These are phyloP conservation scores for Dioscorea dumetorum DNA, from an alignment of 106 monocot species.

Conservation along the genomic window DNA sequence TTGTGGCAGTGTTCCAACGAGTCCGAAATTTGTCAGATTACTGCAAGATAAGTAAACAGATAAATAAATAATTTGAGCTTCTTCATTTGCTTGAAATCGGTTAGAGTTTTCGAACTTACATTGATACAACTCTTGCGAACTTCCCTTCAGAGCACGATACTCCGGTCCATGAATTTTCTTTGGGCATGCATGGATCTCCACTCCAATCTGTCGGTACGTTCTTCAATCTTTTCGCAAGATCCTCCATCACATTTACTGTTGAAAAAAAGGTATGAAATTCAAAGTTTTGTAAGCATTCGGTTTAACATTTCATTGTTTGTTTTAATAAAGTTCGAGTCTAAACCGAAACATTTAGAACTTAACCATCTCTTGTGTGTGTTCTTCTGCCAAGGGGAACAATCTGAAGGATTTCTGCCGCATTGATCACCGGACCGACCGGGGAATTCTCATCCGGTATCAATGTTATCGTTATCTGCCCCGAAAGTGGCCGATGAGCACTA, in stretches of 20 bases:
- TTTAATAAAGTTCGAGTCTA: no score
- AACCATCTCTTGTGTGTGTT: constrained; percentile 65
- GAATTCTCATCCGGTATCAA: constrained; percentile 52
- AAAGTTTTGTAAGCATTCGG: neutral
- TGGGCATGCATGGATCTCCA: constrained; percentile 69
- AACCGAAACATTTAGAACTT: neutral
- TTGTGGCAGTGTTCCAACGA: constrained; percentile 39
- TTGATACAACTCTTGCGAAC: constrained; percentile 31
- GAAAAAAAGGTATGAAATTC: neutral
- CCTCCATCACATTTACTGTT: constrained; percentile 57
- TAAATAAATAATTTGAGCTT: neutral
- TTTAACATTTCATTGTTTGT: no score
- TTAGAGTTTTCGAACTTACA: constrained; percentile 31
- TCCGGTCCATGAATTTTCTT: constrained; percentile 46
- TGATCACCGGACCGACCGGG: constrained; percentile 81
- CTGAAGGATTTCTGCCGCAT: constrained; percentile 52
- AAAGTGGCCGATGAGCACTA: constrained; percentile 51
- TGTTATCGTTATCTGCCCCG: constrained; percentile 48
- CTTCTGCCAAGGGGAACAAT: constrained; percentile 37
- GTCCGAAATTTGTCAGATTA: constrained; percentile 36
- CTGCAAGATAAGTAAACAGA: constrained; percentile 12
- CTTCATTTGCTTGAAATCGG: neutral
- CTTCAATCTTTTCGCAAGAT: constrained; percentile 37
- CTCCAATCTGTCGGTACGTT: constrained; percentile 52
- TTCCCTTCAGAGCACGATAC: constrained; percentile 39